Evolutionary conservation across 2,329 filamentous ascomycete genomes (phyloP), one percentile per base, ranked within the genome.

Genomic region (Boeremia lycopersici): DNA sequence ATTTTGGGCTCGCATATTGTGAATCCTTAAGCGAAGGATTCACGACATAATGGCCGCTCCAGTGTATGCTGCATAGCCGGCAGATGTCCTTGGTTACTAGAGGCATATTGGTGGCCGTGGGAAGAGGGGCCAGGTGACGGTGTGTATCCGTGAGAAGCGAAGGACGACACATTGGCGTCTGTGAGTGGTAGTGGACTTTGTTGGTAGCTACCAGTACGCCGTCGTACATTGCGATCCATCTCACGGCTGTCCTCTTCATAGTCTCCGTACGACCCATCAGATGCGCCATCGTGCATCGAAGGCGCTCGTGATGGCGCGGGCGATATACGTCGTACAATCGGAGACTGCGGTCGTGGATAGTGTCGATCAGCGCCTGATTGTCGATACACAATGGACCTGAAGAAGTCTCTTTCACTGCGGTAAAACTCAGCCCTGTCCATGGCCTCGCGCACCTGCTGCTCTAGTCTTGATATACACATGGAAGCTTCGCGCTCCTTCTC

Each of bases 401-500:
- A 82, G 43, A 89, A 84, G 65, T 92, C 88, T 44, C 90, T 81
- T 64, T 95, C 90, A 8, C 80, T 79, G 40, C 86, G 83, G 71
- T 93, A 93, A 71, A 86, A 91, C 55, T 93, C 88, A 28, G 84
- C 80, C 65, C 92, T 87, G 34, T 83, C 84, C 52, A 82, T 77
- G 54, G 91, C 75, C n/a, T 91, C 86, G 43, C 87, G 84, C 48
- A 88, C 81, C 60, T 88, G 83, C 47, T 84, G 81, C 68, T 91
- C 87, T 48, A 93, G 78, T 62, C 86, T 84, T 45, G 89, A 81
- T 59, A 93, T 86, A 44, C 84, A 87, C 49, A 83, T 81, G 13
- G 85, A 84, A 53, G 88, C 88, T 71, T 91, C 88, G 64, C 84
- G 85, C 71, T 93, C 90, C 72, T 89, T 88, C 68, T 92, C 90